Evolutionary conservation across 2,329 filamentous ascomycete genomes (phyloP).

Genomic region (Hypoxylon rubiginosum): DNA sequence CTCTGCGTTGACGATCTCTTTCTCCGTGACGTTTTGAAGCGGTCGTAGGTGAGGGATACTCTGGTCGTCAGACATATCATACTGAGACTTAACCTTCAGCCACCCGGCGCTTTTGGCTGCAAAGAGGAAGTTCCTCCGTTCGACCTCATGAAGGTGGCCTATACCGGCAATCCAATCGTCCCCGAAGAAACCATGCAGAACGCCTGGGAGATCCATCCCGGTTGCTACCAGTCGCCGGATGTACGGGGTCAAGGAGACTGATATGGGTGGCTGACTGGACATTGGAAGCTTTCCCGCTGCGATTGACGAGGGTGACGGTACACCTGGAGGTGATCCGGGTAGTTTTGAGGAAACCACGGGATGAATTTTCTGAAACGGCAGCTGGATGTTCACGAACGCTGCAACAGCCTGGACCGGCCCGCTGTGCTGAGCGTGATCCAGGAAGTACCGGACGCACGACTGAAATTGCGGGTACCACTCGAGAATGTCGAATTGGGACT

Average conservation of each 20-base stretch:
- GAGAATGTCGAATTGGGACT: constrained; percentile 79
- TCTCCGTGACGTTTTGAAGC: constrained; percentile 79
- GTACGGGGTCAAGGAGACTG: constrained; percentile 85
- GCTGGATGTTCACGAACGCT: constrained; percentile 89
- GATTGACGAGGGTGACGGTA: constrained; percentile 48
- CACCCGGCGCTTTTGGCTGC: constrained; percentile 93
- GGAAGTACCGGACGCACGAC: constrained; percentile 89
- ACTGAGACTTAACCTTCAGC: constrained; percentile 89
- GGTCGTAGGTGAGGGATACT: constrained; percentile 89
- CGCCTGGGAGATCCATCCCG: constrained; percentile 86
- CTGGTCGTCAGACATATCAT: constrained; percentile 88
- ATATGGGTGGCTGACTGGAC: constrained; percentile 51
- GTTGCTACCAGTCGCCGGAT: constrained; percentile 91
- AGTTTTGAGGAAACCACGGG: constrained; percentile 59
- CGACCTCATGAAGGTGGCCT: constrained; percentile 85
- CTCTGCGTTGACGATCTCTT: constrained; percentile 87
- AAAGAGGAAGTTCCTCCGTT: constrained; percentile 94
- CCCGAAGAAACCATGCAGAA: constrained; percentile 98
- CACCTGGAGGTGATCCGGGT: constrained; percentile 53
- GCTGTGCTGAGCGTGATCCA: constrained; percentile 90
- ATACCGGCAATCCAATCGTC: constrained; percentile 88
- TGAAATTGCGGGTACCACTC: constrained; percentile 94
- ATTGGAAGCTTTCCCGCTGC: constrained; percentile 49
- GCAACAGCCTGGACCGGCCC: constrained; percentile 87
- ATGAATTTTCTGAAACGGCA: constrained; percentile 82